These are phyloP conservation scores for Gentiana dahurica DNA, from an alignment of 257 asterid genomes.

Conservation along the genomic window DNA sequence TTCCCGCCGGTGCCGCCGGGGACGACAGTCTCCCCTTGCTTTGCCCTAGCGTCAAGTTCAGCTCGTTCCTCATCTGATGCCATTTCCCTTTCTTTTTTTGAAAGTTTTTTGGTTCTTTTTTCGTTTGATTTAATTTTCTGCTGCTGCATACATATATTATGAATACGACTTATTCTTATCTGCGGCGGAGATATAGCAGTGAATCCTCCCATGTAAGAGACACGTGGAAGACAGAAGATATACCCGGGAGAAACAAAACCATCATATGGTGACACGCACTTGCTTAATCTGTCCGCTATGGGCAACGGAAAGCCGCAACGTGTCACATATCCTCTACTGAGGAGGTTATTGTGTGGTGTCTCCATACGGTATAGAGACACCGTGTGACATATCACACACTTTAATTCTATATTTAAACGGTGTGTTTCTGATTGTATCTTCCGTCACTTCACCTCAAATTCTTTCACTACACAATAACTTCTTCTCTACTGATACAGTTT, in stretches of 20 bases:
- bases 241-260: background rate
- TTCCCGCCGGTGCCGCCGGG: slow-evolving; percentile 91
- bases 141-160: background rate
- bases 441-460: too few relatives aligned
- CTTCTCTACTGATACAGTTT: too few relatives aligned
- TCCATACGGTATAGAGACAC: too few relatives aligned
- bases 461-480: too few relatives aligned
- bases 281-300: slow-evolving; percentile 6
- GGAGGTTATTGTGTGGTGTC: too few relatives aligned
- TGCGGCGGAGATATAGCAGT: too few relatives aligned
- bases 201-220: background rate
- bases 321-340: background rate
- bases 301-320: slow-evolving; percentile 1
- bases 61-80: slow-evolving; percentile 38
- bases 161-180: background rate
- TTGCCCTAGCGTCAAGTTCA: slow-evolving; percentile 55
- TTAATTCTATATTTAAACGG: too few relatives aligned
- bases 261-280: slow-evolving; percentile 4
- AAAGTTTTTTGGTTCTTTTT: background rate
- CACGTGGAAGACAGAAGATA: background rate
- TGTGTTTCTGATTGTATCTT: too few relatives aligned
- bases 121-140: background rate
- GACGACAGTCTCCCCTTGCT: slow-evolving; percentile 57
- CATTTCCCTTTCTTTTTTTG: slow-evolving; percentile 15
- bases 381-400: too few relatives aligned